Evolutionary conservation across 1,139 yeast genomes (phyloP).

Genomic region (Meyerozyma elateridarum): DNA sequence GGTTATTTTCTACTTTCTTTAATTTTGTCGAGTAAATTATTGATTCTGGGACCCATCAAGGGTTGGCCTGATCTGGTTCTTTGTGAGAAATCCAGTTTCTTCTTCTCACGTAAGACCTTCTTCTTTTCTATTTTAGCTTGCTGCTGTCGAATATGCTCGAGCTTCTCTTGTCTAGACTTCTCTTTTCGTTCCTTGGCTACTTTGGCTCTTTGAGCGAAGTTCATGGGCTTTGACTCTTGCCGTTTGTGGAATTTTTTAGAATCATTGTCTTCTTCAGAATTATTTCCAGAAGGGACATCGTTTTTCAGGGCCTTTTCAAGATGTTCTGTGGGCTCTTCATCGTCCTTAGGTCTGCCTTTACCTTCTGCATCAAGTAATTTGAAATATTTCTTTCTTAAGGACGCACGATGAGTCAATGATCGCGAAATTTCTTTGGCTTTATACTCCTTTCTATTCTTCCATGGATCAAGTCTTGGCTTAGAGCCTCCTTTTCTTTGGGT

Average conservation of each 20-base stretch:
- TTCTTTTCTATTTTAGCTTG: constrained; percentile 18
- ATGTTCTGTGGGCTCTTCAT: constrained; percentile 7
- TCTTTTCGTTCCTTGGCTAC: constrained; percentile 42
- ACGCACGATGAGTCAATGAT: constrained; percentile 76
- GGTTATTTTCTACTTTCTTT: constrained; percentile 33
- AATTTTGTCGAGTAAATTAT: constrained; percentile 72
- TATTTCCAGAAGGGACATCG: no score
- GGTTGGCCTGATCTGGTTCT: constrained; percentile 82
- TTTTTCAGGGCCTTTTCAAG: no score
- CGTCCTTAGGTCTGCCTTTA: constrained; percentile 12
- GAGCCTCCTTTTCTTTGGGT: no score
- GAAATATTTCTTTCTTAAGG: constrained; percentile 76
- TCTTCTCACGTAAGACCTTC: constrained; percentile 35
- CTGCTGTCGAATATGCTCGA: constrained; percentile 25
- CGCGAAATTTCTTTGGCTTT: constrained; percentile 61
- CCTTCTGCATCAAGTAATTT: constrained; percentile 77
- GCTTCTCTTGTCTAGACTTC: constrained; percentile 26
- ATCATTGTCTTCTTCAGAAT: constrained; percentile 6
- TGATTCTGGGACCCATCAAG: constrained; percentile 84
- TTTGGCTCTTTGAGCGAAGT: constrained; percentile 45
- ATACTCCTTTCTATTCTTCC: constrained; percentile 37
- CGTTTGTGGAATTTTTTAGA: background rate
- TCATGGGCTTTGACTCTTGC: constrained; percentile 17
- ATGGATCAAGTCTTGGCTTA: constrained; percentile 23
- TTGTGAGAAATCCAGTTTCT: constrained; percentile 49